Base-by-base conservation (phyloP, 2,329 filamentous ascomycete species). In the Phyllosticta citriasiana region DNA sequence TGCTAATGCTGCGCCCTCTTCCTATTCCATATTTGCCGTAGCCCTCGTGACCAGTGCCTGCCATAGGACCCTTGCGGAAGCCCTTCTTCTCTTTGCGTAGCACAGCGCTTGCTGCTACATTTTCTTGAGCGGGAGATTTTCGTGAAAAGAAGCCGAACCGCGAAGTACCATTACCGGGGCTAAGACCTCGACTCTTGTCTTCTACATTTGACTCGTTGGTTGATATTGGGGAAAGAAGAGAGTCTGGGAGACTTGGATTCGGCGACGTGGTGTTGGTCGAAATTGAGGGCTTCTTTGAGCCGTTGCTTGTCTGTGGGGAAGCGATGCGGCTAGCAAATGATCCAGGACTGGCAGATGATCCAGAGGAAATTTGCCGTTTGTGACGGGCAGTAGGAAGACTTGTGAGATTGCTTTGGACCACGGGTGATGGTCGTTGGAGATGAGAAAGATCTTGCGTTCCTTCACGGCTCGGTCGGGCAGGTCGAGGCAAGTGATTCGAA, bases 1-100 rank as follows among this genome's bases (percentile, higher is more conserved):
- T 76, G 67, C 83, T 86, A 63, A 81, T 83, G 67, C 85, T 90
- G 59, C 87, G 82, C 30, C 87, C 82, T 62, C 85, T 82, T 30
- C 78, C 68, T 4, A 80, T 77, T 2, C 85, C 84, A 61, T 89
- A 78, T 61, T 82, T 82, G 0, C 88, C 88, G 68, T 93, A 92
- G 1, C 88, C 88, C 76, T 97, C 93, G 68, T 97, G 91, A 0
- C 93, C 93, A 47, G 93, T 97, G n/a, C 93, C 93, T 51, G 93
- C 93, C 16, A 83, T 84, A 24, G 93, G 93, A 0, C 93, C 92
- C 73, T 91, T 93, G 27, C 88, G 68, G 1, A 66, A 66, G 25
- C 77, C 63, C 7, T 77, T 70, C 64, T 81, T 85, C 8, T 86
- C 84, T 47, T 81, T 79, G 69, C 82, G 84, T 0, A 71, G 63